Evolutionary conservation across 2,329 filamentous ascomycete species (phyloP).

Genomic region (Penicillium sp.): DNA sequence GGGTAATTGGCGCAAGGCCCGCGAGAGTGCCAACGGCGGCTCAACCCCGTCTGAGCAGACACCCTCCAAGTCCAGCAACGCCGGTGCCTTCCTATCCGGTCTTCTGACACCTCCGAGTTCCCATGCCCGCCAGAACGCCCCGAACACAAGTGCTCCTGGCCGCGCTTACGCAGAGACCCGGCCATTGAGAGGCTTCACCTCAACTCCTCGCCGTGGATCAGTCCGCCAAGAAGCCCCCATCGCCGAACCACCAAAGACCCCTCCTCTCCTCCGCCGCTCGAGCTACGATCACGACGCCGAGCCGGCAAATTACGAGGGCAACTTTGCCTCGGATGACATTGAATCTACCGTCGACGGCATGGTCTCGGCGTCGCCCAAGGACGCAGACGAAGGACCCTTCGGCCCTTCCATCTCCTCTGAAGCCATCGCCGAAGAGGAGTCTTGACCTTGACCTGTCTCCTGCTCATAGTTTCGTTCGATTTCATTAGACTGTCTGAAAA

Average conservation of each 20-base stretch:
- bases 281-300: conserved; percentile 67
- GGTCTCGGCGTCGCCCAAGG: conserved; percentile 43
- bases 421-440: conserved; percentile 16
- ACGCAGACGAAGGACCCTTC: conserved; percentile 40
- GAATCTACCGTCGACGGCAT: conserved; percentile 54
- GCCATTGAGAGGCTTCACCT: conserved; percentile 41
- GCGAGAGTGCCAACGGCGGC: conserved; percentile 58
- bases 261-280: conserved; percentile 61
- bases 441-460: background rate
- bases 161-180: conserved; percentile 44
- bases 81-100: conserved; percentile 73
- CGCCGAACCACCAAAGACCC: conserved; percentile 53
- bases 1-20: conserved; percentile 86
- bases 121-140: conserved; percentile 67
- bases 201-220: conserved; percentile 39
- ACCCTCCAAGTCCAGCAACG: conserved; percentile 64
- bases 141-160: conserved; percentile 45
- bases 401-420: conserved; percentile 38
- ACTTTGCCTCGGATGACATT: conserved; percentile 56
- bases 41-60: conserved; percentile 53
- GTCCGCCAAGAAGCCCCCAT: conserved; percentile 39
- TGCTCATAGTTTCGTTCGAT: background rate
- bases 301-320: conserved; percentile 53
- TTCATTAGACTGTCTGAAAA: conserved; percentile 17
- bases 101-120: conserved; percentile 89